phyloP scores from a whole-genome alignment of 139 green algal species.

The Dunaliella primolecta region DNA sequence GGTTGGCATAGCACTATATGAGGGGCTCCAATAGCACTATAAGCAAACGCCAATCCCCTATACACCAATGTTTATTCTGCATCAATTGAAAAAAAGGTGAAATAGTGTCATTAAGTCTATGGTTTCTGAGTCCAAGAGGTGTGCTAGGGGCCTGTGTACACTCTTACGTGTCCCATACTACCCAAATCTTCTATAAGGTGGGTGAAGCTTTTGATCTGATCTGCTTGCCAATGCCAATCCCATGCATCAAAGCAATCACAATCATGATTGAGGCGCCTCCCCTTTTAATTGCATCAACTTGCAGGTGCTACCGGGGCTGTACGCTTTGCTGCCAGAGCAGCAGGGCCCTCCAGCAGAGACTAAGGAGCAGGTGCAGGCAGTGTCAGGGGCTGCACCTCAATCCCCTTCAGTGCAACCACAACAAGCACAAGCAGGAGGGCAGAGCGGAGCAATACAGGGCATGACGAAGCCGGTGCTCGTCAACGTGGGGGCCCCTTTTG shows the following conservation, averaged over 20 bases:
- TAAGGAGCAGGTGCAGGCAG: no score
- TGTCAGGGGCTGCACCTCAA: not conserved
- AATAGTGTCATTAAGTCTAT: no score
- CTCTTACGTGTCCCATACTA: not conserved
- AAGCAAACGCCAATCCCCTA: no score
- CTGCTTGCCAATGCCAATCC: no score
- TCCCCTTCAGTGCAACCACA: not conserved
- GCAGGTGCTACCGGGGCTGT: not conserved
- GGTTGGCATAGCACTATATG: no score
- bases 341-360: no score
- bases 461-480: not conserved
- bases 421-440: not conserved
- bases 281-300: not conserved
- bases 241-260: not conserved
- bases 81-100: no score
- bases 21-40: no score
- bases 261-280: not conserved
- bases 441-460: not conserved
- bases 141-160: not conserved
- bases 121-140: not conserved
- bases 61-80: no score
- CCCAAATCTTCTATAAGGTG: not conserved
- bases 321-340: not conserved
- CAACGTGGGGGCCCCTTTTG: not conserved
- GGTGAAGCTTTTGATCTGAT: no score